Conservation (phyloP, 1,284 basidiomycete species). For the Cryptococcus sp. region DNA sequence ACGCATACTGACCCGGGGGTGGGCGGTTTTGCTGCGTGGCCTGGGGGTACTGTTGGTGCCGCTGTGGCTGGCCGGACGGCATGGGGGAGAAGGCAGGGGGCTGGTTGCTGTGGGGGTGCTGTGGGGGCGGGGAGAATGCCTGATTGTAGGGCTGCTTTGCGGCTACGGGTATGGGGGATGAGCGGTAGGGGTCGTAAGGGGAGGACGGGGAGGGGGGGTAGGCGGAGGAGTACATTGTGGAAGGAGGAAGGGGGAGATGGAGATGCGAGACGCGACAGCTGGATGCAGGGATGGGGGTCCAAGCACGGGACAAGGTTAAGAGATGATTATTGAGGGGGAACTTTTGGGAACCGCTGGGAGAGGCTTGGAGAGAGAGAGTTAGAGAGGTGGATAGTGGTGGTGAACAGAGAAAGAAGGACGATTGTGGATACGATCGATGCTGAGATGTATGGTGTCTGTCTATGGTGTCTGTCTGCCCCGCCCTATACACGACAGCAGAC, state of each 20-base stretch:
- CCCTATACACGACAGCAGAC: too few species aligned
- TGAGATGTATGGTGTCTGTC: too few species aligned
- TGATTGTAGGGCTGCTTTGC: slow-evolving; percentile 25
- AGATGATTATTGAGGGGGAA: too few species aligned
- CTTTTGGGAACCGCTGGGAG: too few species aligned
- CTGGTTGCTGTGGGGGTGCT: not conserved
- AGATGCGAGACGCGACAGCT: not conserved
- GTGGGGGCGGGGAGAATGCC: slow-evolving; percentile 20
- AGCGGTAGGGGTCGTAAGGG: slow-evolving; percentile 26
- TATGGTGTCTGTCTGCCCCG: too few species aligned
- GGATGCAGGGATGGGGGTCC: too few species aligned
- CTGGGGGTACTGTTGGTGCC: slow-evolving; percentile 14
- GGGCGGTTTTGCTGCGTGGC: slow-evolving; percentile 6
- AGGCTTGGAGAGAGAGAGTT: too few species aligned
- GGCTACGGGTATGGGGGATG: slow-evolving; percentile 25
- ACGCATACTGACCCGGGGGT: slow-evolving; percentile 7
- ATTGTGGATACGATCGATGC: too few species aligned
- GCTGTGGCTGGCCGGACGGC: slow-evolving; percentile 19
- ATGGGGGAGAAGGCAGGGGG: slow-evolving; percentile 3
- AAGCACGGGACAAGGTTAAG: too few species aligned
- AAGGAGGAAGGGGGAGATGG: slow-evolving; percentile 2
- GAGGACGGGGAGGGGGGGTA: slow-evolving; percentile 18
- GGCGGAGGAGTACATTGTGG: slow-evolving; percentile 4
- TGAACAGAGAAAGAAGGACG: too few species aligned
- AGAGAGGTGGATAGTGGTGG: too few species aligned